A percentile compares a stretch with the other conserved stretches of the same genome.
phyloP scores from a whole-genome alignment of 2,329 filamentous ascomycete species.

The Exserohilum rostratum region DNA sequence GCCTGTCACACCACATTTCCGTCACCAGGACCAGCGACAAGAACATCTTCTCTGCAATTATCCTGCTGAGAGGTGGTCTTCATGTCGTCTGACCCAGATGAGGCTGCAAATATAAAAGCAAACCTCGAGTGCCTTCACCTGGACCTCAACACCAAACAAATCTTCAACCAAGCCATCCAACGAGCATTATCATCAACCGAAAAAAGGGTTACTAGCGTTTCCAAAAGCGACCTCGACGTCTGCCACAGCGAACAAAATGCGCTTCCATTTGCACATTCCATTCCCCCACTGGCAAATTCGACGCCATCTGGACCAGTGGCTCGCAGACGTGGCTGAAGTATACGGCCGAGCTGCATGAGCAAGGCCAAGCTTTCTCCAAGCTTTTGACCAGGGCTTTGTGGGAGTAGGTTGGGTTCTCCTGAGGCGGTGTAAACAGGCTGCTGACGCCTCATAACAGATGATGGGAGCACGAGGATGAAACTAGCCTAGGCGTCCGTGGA shows the following conservation, averaged over 20 bases:
- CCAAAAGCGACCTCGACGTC: background rate
- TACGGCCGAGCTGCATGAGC: constrained; percentile 6
- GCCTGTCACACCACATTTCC: background rate
- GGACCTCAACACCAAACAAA: background rate
- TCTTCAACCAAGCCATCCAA: background rate
- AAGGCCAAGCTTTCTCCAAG: constrained; percentile 1
- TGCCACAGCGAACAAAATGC: background rate
- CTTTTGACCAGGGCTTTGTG: background rate
- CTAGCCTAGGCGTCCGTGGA: background rate
- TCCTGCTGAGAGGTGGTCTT: background rate
- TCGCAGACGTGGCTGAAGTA: constrained; percentile 10
- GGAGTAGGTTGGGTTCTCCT: background rate
- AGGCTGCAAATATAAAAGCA: background rate
- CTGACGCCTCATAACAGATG: background rate
- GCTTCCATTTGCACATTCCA: constrained; percentile 1
- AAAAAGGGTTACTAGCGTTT: background rate
- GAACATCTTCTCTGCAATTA: background rate
- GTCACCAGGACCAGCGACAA: background rate
- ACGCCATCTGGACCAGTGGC: constrained; percentile 9
- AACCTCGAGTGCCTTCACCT: background rate
- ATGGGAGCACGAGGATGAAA: background rate
- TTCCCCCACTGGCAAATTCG: background rate
- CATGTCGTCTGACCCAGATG: background rate
- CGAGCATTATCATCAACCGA: background rate
- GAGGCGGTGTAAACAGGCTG: background rate